Conservation (phyloP, 1,139 yeast genomes). For the Suhomyces bolitotheri region DNA sequence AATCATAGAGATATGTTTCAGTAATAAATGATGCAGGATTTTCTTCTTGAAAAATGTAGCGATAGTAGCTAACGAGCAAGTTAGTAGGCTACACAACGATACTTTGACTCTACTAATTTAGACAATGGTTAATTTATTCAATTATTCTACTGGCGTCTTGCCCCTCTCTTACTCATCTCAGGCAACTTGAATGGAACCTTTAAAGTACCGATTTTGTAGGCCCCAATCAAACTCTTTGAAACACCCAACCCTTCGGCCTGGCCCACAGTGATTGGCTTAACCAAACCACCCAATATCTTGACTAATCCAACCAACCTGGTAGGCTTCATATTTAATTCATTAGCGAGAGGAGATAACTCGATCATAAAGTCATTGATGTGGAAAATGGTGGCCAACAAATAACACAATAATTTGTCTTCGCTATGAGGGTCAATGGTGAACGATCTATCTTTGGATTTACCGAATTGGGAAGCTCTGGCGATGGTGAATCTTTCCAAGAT, state of each 20-base stretch:
- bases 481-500: constrained; percentile 70
- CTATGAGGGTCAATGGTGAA: constrained; percentile 80
- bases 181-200: constrained; percentile 91
- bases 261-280: constrained; percentile 72
- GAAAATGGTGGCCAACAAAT: constrained; percentile 68
- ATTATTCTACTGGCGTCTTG: constrained; percentile 28
- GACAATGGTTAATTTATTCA: no score
- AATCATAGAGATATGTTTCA: constrained; percentile 1
- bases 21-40: no score
- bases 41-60: no score
- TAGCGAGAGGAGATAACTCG: constrained; percentile 79
- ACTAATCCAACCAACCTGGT: constrained; percentile 67
- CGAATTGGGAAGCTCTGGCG: constrained; percentile 62
- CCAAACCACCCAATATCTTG: constrained; percentile 78
- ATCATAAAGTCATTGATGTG: constrained; percentile 76
- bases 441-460: constrained; percentile 71
- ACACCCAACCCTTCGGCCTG: constrained; percentile 87
- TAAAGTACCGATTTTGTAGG: constrained; percentile 77
- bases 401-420: constrained; percentile 84
- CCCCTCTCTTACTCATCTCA: constrained; percentile 69
- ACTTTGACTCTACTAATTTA: no score
- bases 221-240: constrained; percentile 60
- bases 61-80: no score
- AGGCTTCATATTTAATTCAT: constrained; percentile 82
- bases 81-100: no score